Conservation (phyloP, 2,329 filamentous ascomycete genomes). For the Chrysosporium keratinophilum region DNA sequence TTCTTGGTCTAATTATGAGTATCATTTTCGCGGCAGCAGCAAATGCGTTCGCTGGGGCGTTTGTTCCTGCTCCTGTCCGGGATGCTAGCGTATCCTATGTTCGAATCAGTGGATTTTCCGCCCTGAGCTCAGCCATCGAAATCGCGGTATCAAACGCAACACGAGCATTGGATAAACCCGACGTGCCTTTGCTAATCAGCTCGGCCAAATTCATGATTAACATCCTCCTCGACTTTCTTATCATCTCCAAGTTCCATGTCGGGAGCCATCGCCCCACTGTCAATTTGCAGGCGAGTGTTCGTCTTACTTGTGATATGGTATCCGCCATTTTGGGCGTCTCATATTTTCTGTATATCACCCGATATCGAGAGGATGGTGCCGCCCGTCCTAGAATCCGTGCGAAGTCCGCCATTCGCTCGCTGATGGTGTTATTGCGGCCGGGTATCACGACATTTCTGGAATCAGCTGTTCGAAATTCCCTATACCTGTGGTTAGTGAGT, state of each 20-base stretch:
- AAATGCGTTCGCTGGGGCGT: constrained; percentile 46
- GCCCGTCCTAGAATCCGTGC: not conserved
- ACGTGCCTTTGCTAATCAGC: constrained; percentile 58
- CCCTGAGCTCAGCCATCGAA: constrained; percentile 53
- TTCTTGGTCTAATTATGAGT: constrained; percentile 51
- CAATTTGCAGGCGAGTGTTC: constrained; percentile 54
- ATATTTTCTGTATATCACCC: constrained; percentile 48
- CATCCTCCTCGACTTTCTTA: constrained; percentile 54
- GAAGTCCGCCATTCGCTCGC: constrained; percentile 34
- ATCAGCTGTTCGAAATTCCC: constrained; percentile 55
- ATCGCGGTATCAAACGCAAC: constrained; percentile 52
- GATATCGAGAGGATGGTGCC: not conserved
- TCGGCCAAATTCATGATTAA: constrained; percentile 54
- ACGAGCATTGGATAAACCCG: constrained; percentile 56
- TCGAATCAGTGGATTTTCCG: constrained; percentile 52
- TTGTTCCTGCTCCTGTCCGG: constrained; percentile 53
- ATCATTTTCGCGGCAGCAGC: constrained; percentile 49
- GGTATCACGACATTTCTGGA: constrained; percentile 52
- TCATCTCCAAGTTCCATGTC: constrained; percentile 58
- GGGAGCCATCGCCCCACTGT: constrained; percentile 45
- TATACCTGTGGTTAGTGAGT: constrained; percentile 61
- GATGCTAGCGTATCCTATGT: constrained; percentile 48
- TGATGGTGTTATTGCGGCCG: constrained; percentile 46
- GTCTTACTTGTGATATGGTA: constrained; percentile 50
- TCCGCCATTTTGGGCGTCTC: constrained; percentile 47